Conservation (phyloP, 75 land plant genomes). For the Pseudotsuga menziesii region DNA sequence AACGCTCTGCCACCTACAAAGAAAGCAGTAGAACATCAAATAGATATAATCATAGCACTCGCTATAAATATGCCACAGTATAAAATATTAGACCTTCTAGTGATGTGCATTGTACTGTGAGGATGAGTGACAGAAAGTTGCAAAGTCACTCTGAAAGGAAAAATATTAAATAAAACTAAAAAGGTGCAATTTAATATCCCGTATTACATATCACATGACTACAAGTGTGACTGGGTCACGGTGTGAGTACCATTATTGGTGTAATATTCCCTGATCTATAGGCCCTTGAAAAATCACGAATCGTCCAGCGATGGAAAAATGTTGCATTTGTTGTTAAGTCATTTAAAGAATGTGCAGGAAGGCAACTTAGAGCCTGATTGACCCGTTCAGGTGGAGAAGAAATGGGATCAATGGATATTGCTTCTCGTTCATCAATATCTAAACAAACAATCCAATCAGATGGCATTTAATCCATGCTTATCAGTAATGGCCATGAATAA, state of each 20-base stretch:
- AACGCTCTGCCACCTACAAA: slow-evolving; percentile 31
- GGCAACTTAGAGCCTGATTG: slow-evolving; percentile 39
- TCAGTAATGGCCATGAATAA: neutral
- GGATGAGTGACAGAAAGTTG: neutral
- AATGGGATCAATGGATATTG: slow-evolving; percentile 23
- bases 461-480: neutral
- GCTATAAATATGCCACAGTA: neutral
- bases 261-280: slow-evolving; percentile 52
- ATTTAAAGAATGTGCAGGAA: slow-evolving; percentile 22
- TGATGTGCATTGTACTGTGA: neutral
- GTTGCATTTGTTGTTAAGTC: neutral
- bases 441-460: slow-evolving; percentile 7
- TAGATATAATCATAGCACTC: neutral
- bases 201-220: neutral
- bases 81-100: neutral
- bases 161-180: neutral
- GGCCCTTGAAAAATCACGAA: slow-evolving; percentile 62
- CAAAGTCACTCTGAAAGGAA: neutral
- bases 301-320: slow-evolving; percentile 63
- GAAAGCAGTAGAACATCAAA: slow-evolving; percentile 15
- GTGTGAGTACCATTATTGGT: slow-evolving; percentile 42
- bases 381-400: slow-evolving; percentile 48
- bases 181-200: neutral
- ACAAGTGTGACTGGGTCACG: neutral
- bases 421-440: slow-evolving; percentile 43